These are phyloP conservation scores for Chernovozyma aurita DNA, from an alignment of 1,139 yeast genomes.

Conservation along the genomic window DNA sequence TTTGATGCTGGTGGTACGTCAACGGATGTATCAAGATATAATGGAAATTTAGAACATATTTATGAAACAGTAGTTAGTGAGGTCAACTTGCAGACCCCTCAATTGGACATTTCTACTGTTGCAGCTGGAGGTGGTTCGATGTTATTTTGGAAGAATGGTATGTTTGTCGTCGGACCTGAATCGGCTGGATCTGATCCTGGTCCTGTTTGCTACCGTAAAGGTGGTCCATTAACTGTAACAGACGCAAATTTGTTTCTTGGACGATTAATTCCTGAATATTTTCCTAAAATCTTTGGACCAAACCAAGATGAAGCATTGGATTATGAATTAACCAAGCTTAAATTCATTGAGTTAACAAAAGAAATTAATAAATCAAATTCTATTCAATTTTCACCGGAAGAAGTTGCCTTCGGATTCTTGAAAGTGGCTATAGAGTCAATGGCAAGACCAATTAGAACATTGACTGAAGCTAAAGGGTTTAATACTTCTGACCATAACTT, in stretches of 20 bases:
- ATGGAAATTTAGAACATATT: constrained; percentile 38
- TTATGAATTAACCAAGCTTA: constrained; percentile 23
- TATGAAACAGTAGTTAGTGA: constrained; percentile 43
- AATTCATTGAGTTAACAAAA: constrained; percentile 29
- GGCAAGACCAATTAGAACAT: constrained; percentile 43
- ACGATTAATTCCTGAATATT: constrained; percentile 35
- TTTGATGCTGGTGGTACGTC: constrained; percentile 48
- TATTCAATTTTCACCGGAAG: constrained; percentile 22
- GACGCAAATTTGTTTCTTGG: constrained; percentile 44
- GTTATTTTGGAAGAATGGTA: constrained; percentile 42
- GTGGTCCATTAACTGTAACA: constrained; percentile 45
- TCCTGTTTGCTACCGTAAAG: constrained; percentile 43
- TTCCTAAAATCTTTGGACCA: constrained; percentile 43
- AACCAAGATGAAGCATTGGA: constrained; percentile 38
- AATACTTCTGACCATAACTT: constrained; percentile 38
- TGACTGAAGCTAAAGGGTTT: constrained; percentile 42
- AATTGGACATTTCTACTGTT: constrained; percentile 42
- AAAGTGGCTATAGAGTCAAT: constrained; percentile 44
- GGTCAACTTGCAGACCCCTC: constrained; percentile 42
- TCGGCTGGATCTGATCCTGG: constrained; percentile 48
- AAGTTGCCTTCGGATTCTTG: constrained; percentile 41
- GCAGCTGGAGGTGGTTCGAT: constrained; percentile 49
- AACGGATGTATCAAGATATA: constrained; percentile 42
- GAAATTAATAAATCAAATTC: constrained; percentile 21
- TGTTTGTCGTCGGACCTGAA: constrained; percentile 46